These are phyloP conservation scores for Ustilago loliicola DNA, from an alignment of 1,284 basidiomycete genomes.

Conservation along the genomic window DNA sequence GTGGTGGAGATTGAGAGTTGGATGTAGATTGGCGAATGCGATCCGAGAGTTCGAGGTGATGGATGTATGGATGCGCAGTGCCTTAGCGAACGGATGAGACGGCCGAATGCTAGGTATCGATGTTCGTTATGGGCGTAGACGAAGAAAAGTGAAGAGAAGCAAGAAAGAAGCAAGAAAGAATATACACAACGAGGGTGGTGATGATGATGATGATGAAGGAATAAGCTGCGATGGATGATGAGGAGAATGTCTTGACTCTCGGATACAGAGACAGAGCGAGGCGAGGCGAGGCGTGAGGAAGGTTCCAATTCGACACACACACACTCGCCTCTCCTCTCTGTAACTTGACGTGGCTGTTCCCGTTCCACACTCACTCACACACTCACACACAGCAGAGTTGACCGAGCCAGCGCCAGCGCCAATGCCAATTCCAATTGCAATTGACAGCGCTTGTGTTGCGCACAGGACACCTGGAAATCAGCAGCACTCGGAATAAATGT, in stretches of 20 bases:
- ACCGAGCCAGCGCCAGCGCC: neutral
- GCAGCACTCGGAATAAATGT: neutral
- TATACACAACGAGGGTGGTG: constrained; percentile 35
- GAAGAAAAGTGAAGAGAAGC: constrained; percentile 1
- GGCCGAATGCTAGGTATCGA: constrained; percentile 24
- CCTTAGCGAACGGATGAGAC: neutral
- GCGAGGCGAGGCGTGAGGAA: neutral
- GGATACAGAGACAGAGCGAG: too few relatives aligned
- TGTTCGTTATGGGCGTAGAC: constrained; percentile 1
- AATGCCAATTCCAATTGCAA: too few relatives aligned
- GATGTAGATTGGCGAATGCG: neutral
- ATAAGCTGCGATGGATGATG: neutral
- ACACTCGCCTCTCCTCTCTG: neutral
- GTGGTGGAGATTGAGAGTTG: neutral
- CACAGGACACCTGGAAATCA: constrained; percentile 3
- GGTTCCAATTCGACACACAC: constrained; percentile 4
- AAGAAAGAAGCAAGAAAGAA: constrained; percentile 21
- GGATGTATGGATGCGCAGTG: neutral
- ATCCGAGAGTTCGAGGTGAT: neutral
- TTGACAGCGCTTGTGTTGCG: constrained; percentile 1
- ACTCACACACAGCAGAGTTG: too few relatives aligned
- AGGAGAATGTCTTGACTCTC: too few relatives aligned
- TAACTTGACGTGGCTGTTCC: constrained; percentile 5
- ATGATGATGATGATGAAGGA: constrained; percentile 7
- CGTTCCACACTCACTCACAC: neutral